phyloP scores from a whole-genome alignment of 202 grass and related monocot species.

The Brachypodium distachyon region DNA sequence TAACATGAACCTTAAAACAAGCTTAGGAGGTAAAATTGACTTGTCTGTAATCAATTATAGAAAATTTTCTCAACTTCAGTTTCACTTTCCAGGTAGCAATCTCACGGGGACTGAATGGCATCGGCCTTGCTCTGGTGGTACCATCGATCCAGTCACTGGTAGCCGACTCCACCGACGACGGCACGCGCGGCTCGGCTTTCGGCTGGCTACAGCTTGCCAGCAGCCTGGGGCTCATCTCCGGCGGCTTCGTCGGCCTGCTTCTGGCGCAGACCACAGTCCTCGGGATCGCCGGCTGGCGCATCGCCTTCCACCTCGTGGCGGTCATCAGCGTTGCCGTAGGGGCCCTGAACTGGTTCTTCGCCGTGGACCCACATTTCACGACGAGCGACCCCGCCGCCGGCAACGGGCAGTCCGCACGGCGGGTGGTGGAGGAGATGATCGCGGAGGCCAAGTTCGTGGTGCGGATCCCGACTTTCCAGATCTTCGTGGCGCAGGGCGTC shows the following conservation, averaged over 20 bases:
- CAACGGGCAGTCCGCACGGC: neutral
- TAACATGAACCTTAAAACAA: too few relatives aligned
- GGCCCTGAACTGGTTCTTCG: slow-evolving; percentile 33
- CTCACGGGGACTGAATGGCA: slow-evolving; percentile 70
- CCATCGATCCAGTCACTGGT: slow-evolving; percentile 80
- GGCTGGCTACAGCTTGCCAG: slow-evolving; percentile 69
- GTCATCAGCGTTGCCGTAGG: slow-evolving; percentile 48
- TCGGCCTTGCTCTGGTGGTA: slow-evolving; percentile 62
- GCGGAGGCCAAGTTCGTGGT: slow-evolving; percentile 62
- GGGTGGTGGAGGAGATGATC: slow-evolving; percentile 40
- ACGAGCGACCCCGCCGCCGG: neutral
- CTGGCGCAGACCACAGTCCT: slow-evolving; percentile 62
- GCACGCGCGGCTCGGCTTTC: slow-evolving; percentile 61
- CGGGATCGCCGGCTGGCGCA: slow-evolving; percentile 69
- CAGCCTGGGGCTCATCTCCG: slow-evolving; percentile 48
- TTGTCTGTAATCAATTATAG: too few relatives aligned
- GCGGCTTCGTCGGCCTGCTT: slow-evolving; percentile 45
- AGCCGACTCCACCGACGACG: slow-evolving; percentile 69
- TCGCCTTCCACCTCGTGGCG: slow-evolving; percentile 70
- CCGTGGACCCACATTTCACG: slow-evolving; percentile 50
- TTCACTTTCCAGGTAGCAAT: slow-evolving; percentile 55
- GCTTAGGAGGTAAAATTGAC: too few relatives aligned
- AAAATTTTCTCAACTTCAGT: neutral
- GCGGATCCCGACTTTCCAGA: slow-evolving; percentile 69
- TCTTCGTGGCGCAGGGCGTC: slow-evolving; percentile 80